A percentile compares a stretch with the other conserved stretches of the same genome.
phyloP scores from a whole-genome alignment of 179 eudicot species.

The Heliamphora pulchella region DNA sequence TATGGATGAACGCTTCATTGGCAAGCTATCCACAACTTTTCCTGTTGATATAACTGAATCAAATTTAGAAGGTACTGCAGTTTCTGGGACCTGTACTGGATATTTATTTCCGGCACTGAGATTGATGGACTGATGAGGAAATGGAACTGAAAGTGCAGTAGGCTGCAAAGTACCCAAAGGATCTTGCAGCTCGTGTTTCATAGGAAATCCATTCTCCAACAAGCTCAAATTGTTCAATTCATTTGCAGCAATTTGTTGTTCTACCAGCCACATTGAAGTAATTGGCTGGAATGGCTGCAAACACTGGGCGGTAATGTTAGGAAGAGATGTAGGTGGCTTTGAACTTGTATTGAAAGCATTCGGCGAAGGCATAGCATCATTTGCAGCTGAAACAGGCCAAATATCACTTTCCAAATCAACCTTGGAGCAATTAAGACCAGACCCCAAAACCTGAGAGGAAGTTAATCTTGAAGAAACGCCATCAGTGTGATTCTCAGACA shows the following conservation, averaged over 20 bases:
- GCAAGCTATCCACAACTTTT: conserved; percentile 24
- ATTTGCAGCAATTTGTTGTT: conserved; percentile 37
- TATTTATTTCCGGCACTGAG: conserved; percentile 24
- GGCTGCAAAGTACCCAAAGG: conserved; percentile 27
- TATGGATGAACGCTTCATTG: conserved; percentile 28
- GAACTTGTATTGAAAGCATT: conserved; percentile 29
- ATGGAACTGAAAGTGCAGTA: conserved; percentile 43
- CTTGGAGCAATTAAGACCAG: conserved; percentile 24
- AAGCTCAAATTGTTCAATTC: conserved; percentile 45
- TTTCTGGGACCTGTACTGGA: conserved; percentile 34
- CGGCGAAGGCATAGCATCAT: conserved; percentile 29
- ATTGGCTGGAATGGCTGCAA: conserved; percentile 32
- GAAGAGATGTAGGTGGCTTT: conserved; percentile 29
- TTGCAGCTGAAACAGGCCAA: conserved; percentile 26
- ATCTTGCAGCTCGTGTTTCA: conserved; percentile 32
- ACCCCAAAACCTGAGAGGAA: conserved; percentile 31
- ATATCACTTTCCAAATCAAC: conserved; percentile 28
- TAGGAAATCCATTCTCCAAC: conserved; percentile 37
- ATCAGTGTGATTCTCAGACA: conserved; percentile 43
- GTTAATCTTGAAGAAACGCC: conserved; percentile 23
- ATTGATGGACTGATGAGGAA: conserved; percentile 44
- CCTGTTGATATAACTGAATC: conserved; percentile 37
- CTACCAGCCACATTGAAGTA: conserved; percentile 37
- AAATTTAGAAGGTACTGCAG: conserved; percentile 35
- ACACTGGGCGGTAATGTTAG: conserved; percentile 30